Evolutionary conservation across 106 monocot genomes (phyloP), one percentile per base, ranked within the genome.

Genomic region (Agapanthus africanus): DNA sequence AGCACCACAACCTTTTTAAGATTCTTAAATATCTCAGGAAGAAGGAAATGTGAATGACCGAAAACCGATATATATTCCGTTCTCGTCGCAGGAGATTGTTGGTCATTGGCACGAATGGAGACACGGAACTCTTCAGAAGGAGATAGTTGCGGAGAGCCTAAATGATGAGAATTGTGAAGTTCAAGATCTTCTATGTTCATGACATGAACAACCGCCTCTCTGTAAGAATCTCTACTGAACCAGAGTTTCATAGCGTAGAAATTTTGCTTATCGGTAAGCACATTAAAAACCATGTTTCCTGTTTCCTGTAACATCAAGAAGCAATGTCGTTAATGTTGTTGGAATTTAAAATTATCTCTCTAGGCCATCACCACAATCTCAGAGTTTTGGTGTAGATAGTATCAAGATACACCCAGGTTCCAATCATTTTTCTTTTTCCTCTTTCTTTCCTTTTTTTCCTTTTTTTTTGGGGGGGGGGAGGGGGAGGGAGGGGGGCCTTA

Each of bases 231-330:
- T 70, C 57, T 79, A 50, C 70, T 72, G 68, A 82, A 91, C 91
- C 91, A 91, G 54, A 84, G 70, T 72, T 84, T 91, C 82, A 87
- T 84, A 32, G 91, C 71, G 76, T 75, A 87, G 62, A 78, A 91
- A 72, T 91, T 87, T 60, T 87, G 67, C 38, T 63, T 54, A 76
- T 91, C 82, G 14, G 91, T 91, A 15, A 91, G 60, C 54, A 87
- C 25, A 76, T 91, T 79, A 59, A 91, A 87, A 71, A 87, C 77
- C 72, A 87, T 67, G 54, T 67, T 73, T 59, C 65, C 74, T 67
- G 70, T 77, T 62, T 82, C 76, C 91, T 91, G 80, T 40, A 78
- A 36, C 26, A 76, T 27, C 32, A 22, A 74, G 59, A 72, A 39
- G 39, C 15, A 4, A 37, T 23, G 46, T 70, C 35, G 37, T 35